These are phyloP conservation scores for Synchytrium microbalum DNA, from an alignment of 371 early-diverging fungal species.

Conservation along the genomic window DNA sequence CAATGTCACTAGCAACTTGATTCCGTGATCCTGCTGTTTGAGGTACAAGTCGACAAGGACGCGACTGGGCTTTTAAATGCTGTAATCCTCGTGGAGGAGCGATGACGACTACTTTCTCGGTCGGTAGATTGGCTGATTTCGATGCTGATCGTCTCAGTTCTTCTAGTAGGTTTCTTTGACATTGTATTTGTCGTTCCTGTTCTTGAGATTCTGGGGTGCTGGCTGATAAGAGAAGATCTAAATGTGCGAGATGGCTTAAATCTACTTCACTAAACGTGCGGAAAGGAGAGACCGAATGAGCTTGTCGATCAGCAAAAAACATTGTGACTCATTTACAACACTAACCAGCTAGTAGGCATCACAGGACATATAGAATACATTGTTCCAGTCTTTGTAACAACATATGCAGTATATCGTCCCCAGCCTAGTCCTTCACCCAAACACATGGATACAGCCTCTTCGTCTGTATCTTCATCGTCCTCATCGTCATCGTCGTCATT, in stretches of 20 bases:
- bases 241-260: not conserved
- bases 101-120: not conserved
- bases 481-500: not conserved
- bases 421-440: constrained; percentile 37
- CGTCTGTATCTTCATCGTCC: constrained; percentile 16
- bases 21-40: not conserved
- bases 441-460: constrained; percentile 45
- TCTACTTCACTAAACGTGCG: not conserved
- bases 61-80: not conserved
- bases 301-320: not conserved
- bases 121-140: constrained; percentile 4
- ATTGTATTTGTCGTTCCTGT: not conserved
- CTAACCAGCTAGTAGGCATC: constrained; percentile 40
- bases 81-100: not conserved
- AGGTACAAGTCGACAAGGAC: not conserved
- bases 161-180: not conserved
- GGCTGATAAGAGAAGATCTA: not conserved
- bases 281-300: not conserved
- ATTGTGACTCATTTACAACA: too few species aligned
- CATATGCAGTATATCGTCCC: constrained; percentile 44
- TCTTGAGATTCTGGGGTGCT: not conserved
- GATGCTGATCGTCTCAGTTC: constrained; percentile 8
- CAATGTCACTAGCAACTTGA: not conserved
- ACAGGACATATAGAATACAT: constrained; percentile 46
- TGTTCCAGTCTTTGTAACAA: constrained; percentile 42